Evolutionary conservation across 768 basidiomycete species (phyloP).

Genomic region (Russula brevipes): DNA sequence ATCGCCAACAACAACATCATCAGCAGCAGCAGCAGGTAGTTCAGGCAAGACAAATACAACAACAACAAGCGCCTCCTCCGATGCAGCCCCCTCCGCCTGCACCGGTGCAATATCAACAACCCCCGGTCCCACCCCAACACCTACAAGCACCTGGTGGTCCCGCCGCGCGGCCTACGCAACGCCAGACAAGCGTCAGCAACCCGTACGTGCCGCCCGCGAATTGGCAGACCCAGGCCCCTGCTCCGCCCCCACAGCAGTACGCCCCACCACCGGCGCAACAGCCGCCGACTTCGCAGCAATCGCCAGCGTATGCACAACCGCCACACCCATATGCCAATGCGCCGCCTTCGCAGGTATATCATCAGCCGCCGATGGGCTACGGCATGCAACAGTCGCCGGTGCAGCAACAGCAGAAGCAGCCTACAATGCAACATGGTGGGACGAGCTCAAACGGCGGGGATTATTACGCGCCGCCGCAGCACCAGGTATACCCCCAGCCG

Average conservation of each 20-base stretch:
- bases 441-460: conserved; percentile 10
- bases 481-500: conserved; percentile 16
- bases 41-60: conserved; percentile 24
- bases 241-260: conserved; percentile 22
- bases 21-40: conserved; percentile 23
- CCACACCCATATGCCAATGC: conserved; percentile 22
- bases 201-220: conserved; percentile 4
- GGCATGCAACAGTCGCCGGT: conserved; percentile 10
- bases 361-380: not conserved
- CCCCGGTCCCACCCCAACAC: conserved; percentile 32
- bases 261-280: conserved; percentile 16
- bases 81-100: conserved; percentile 38
- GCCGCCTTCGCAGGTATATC: conserved; percentile 18
- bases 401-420: conserved; percentile 30
- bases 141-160: conserved; percentile 20
- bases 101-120: conserved; percentile 36
- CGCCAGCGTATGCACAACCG: conserved; percentile 16
- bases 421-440: conserved; percentile 9
- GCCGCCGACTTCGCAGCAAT: conserved; percentile 16
- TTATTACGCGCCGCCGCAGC: conserved; percentile 17
- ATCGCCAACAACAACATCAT: conserved; percentile 32
- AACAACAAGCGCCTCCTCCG: conserved; percentile 32
- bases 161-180: conserved; percentile 2
- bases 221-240: conserved; percentile 9
- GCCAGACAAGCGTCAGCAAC: conserved; percentile 15